Conservation (phyloP, 1,284 basidiomycete species). For the Taiwanofungus camphoratus region DNA sequence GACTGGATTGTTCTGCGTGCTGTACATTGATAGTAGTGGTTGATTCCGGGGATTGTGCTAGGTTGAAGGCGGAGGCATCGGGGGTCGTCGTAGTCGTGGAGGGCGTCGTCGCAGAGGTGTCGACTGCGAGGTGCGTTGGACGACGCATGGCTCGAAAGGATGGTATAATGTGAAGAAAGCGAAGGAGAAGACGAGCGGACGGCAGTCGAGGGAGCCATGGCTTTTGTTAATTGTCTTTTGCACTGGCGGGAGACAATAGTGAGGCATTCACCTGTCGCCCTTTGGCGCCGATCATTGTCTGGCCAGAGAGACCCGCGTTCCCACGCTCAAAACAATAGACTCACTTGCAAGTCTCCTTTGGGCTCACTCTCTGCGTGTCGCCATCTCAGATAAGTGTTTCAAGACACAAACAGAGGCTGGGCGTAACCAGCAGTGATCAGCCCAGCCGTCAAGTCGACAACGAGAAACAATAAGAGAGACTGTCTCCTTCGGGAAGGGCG, state of each 20-base stretch:
- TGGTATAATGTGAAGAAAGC: conserved; percentile 18
- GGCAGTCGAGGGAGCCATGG: conserved; percentile 20
- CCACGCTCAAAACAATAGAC: conserved; percentile 17
- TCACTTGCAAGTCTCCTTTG: neutral
- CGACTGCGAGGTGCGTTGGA: conserved; percentile 30
- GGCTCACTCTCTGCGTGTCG: neutral
- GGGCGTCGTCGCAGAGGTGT: conserved; percentile 26
- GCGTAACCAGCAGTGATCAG: too few relatives aligned
- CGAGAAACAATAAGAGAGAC: too few relatives aligned
- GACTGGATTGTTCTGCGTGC: conserved; percentile 13
- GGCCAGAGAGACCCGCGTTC: conserved; percentile 8
- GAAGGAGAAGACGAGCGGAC: conserved; percentile 17
- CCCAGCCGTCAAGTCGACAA: too few relatives aligned
- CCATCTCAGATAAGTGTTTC: neutral
- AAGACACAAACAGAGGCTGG: too few relatives aligned
- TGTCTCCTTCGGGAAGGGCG: too few relatives aligned
- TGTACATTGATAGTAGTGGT: conserved; percentile 18
- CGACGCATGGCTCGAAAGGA: conserved; percentile 27
- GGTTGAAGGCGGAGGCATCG: conserved; percentile 22
- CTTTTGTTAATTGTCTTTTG: conserved; percentile 28
- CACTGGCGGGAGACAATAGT: conserved; percentile 6
- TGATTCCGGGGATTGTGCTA: conserved; percentile 22
- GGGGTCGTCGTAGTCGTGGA: conserved; percentile 25
- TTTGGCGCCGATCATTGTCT: conserved; percentile 16
- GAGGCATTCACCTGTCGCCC: neutral